Evolutionary conservation across 2,329 filamentous ascomycete species (phyloP), one percentile per base, ranked within the genome.

Genomic region (Macrophomina tecta): DNA sequence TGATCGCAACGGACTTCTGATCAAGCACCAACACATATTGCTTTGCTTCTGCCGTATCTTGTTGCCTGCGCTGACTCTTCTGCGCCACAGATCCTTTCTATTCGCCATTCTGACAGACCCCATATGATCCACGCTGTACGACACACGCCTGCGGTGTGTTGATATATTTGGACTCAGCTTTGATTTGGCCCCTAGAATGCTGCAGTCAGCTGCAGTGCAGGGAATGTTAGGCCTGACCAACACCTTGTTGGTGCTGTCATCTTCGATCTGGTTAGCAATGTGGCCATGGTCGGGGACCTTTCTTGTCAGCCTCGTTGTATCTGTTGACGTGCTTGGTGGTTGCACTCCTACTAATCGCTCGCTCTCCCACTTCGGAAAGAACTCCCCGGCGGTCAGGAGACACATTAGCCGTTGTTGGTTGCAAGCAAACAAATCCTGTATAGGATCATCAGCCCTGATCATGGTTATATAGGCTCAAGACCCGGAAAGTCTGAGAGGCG

Each of bases 1-100:
- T 94, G 91, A 92, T 92, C 91, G 87, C 84, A 91, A 83, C 83
- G 90, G 90, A 93, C 91, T 92, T 49, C 91, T 94, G 91, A 94
- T 49, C 30, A 32, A 62, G 58, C 58, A 62, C 58, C 32, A 36
- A 62, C 16, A 38, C 32, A 49, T 49, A 38, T 40, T 11, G 5
- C 23, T 72, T 69, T 38, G 69, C 52, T 28, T 14, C n/a, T 56
- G 36, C n/a, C 30, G 16, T 30, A 1, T 42, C 23, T 42, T n/a
- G 5, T 14, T 36, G 49, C 56, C 36, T 36, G 28, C 45, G 65
- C 55, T 67, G 28, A 62, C 23, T 23, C 18, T 36, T 23, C 23
- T n/a, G 28, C 42, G 18, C 28, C 32, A 23, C 32, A 62, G 58
- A 49, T 38, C 18, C n/a, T 12, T 23, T 12, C 58, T 9, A 38